phyloP scores from a whole-genome alignment of 805 yeast genomes.

The Wickerhamomyces pijperi region DNA sequence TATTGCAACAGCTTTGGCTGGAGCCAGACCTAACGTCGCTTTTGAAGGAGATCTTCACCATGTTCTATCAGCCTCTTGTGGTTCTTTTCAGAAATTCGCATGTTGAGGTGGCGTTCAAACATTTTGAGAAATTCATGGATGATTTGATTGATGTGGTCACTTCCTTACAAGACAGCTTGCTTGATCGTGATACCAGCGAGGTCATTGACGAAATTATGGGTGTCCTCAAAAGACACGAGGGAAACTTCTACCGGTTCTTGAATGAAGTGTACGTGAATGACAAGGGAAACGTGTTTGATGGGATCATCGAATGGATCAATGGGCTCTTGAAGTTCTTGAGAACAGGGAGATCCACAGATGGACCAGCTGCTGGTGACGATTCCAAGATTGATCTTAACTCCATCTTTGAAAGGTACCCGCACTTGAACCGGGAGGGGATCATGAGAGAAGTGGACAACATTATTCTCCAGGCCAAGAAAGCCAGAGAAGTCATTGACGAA shows the following conservation, averaged over 20 bases:
- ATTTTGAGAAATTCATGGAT: slow-evolving; percentile 51
- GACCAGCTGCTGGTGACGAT: slow-evolving; percentile 12
- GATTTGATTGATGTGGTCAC: slow-evolving; percentile 55
- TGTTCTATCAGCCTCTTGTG: slow-evolving; percentile 68
- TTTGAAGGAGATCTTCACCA: slow-evolving; percentile 58
- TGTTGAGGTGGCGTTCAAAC: slow-evolving; percentile 52
- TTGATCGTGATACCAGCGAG: slow-evolving; percentile 42
- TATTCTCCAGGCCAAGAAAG: slow-evolving; percentile 23
- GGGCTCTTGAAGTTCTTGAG: slow-evolving; percentile 52
- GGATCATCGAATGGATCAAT: slow-evolving; percentile 66
- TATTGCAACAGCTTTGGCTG: slow-evolving; percentile 69
- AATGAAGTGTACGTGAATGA: slow-evolving; percentile 80
- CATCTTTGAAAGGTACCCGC: slow-evolving; percentile 18
- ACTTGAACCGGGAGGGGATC: slow-evolving; percentile 20
- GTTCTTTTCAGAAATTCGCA: slow-evolving; percentile 56
- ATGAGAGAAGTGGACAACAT: slow-evolving; percentile 27
- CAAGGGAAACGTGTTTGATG: slow-evolving; percentile 56
- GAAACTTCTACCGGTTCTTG: slow-evolving; percentile 60
- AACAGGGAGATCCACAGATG: slow-evolving; percentile 41
- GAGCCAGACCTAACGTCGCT: slow-evolving; percentile 75
- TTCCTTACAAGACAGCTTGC: slow-evolving; percentile 34
- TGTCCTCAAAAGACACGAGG: slow-evolving; percentile 63
- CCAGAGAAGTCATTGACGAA: slow-evolving; percentile 19
- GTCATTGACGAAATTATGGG: slow-evolving; percentile 57
- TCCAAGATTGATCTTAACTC: slow-evolving; percentile 34